Evolutionary conservation across 108 stramenopile species (phyloP), one percentile per base, ranked within the genome.

Genomic region (Pseudonitzschia pungens): DNA sequence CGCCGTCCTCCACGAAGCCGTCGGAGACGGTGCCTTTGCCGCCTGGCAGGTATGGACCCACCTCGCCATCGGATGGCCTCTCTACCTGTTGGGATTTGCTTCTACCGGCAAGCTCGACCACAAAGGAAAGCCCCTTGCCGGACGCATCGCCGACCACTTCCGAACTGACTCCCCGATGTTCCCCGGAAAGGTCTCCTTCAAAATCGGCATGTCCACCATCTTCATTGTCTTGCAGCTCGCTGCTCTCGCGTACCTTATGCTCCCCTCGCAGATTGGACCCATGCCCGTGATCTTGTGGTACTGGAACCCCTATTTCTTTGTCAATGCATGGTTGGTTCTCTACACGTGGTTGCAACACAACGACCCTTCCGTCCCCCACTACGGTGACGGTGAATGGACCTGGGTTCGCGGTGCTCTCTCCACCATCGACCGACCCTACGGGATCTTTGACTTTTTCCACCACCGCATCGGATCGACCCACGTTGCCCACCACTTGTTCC

Each of bases 331-430:
- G 93, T 89, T 99, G 72, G 97, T 99, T n/a, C 83, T 97, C 31
- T 98, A 98, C 93, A 99, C 99, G 12, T 99, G 95, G 96, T 88
- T 99, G 73, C 99, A 99, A 84, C 99, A 99, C 89, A 97, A 94
- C 22, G 97, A 98, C 70, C 95, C 97, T 5, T 95, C 89, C 81
- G 91, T 99, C 72, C 99, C 98, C 15, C 99, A 99, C 58, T 98
- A 97, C 77, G 92, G 97, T 9, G 92, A 87, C 33, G 92, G 80
- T 44, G 93, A 97, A 73, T 99, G 98, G 98, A 96, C 94, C 51
- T 99, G 97, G 97, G 92, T 99, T 64, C 88, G 92, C 70, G 99
- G 99, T 40, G 97, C 97, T 7, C 83, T 99, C 2, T 85, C 85
- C 73, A 99, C 99, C 44, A 97, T 99, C 79, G 99, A 99, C 76